Percentiles rank a stretch among this genome's conserved stretches.
phyloP scores from a whole-genome alignment of 1,284 basidiomycete genomes.

The Malassezia sp. region DNA sequence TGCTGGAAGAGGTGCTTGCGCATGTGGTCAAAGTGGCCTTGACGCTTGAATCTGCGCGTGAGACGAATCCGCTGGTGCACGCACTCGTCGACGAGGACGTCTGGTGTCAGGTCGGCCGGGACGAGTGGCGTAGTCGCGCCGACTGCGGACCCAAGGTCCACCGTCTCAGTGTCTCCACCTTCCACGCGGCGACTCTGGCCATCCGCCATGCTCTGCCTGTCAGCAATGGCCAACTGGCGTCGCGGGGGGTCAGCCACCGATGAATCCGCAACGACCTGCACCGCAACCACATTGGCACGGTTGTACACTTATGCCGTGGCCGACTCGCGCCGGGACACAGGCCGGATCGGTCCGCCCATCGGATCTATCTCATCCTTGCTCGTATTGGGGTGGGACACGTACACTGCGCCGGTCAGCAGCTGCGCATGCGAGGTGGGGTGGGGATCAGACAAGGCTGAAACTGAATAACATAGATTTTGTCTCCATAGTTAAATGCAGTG shows the following conservation, averaged over 20 bases:
- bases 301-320: slow-evolving; percentile 17
- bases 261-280: slow-evolving; percentile 14
- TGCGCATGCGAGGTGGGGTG: background rate
- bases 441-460: slow-evolving; percentile 20
- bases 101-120: too few species aligned
- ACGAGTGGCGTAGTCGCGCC: too few species aligned
- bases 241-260: slow-evolving; percentile 14
- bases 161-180: too few species aligned
- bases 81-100: too few species aligned
- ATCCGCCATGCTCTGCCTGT: too few species aligned
- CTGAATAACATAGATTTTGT: slow-evolving; percentile 17
- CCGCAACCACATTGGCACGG: slow-evolving; percentile 7
- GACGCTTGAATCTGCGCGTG: slow-evolving; percentile 8
- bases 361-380: slow-evolving; percentile 12
- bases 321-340: slow-evolving; percentile 7
- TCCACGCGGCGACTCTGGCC: too few species aligned
- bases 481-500: slow-evolving; percentile 15
- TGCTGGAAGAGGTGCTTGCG: slow-evolving; percentile 9
- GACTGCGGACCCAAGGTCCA: too few species aligned
- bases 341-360: slow-evolving; percentile 17
- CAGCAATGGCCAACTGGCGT: background rate
- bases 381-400: background rate
- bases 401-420: slow-evolving; percentile 11
- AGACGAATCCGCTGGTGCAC: background rate
- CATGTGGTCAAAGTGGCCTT: slow-evolving; percentile 15